A percentile compares a stretch with the other conserved stretches of the same genome.
These are phyloP conservation scores for Stachybotrys chartarum DNA, from an alignment of 2,329 filamentous ascomycete genomes.

Conservation along the genomic window DNA sequence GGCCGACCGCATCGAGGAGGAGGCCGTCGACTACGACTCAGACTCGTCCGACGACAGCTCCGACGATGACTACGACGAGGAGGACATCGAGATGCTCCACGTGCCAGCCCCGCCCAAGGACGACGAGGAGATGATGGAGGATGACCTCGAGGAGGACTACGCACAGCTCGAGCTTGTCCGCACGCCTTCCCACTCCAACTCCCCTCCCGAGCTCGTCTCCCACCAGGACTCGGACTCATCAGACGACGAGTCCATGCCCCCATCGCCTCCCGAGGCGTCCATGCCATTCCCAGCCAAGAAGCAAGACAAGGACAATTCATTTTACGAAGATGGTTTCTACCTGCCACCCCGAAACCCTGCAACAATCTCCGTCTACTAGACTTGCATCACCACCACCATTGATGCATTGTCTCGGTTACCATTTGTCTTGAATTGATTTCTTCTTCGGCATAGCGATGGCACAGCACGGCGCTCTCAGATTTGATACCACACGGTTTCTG, in stretches of 20 bases:
- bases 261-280: slow-evolving; percentile 53
- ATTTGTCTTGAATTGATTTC: slow-evolving; percentile 11
- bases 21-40: slow-evolving; percentile 63
- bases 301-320: slow-evolving; percentile 32
- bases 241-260: slow-evolving; percentile 71
- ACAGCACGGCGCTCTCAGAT: slow-evolving; percentile 19
- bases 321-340: slow-evolving; percentile 48
- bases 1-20: slow-evolving; percentile 72
- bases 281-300: slow-evolving; percentile 53
- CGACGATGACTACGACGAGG: slow-evolving; percentile 42
- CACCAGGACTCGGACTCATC: slow-evolving; percentile 64
- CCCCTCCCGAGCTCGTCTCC: slow-evolving; percentile 62
- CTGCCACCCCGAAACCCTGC: slow-evolving; percentile 43
- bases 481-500: slow-evolving; percentile 19
- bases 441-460: slow-evolving; percentile 16
- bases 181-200: slow-evolving; percentile 57
- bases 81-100: slow-evolving; percentile 51
- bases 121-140: slow-evolving; percentile 40
- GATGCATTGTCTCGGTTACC: background rate
- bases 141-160: slow-evolving; percentile 58
- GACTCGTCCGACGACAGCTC: slow-evolving; percentile 53
- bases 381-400: slow-evolving; percentile 1
- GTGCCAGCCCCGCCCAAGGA: slow-evolving; percentile 31
- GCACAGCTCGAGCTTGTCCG: slow-evolving; percentile 60
- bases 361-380: slow-evolving; percentile 50